These are phyloP conservation scores for Gnomoniopsis smithogilvyi DNA, from an alignment of 2,329 filamentous ascomycete genomes.

Conservation along the genomic window DNA sequence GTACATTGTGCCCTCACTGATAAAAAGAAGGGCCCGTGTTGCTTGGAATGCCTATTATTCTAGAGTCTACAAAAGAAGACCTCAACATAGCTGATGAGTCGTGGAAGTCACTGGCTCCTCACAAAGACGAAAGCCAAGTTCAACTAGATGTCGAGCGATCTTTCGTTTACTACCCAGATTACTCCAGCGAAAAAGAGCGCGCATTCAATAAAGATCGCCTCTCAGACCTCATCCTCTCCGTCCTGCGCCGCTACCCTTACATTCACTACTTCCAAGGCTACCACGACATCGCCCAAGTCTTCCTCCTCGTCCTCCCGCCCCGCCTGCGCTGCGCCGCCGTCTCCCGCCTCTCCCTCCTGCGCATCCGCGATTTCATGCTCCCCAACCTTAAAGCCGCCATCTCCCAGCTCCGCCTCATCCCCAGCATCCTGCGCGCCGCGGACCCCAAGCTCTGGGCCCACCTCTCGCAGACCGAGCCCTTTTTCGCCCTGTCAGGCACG, in stretches of 20 bases:
- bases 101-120: slow-evolving; percentile 67
- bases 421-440: slow-evolving; percentile 70
- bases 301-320: slow-evolving; percentile 78
- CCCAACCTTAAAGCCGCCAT: slow-evolving; percentile 79
- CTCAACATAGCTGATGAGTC: slow-evolving; percentile 23
- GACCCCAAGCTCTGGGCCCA: slow-evolving; percentile 72
- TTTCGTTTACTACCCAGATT: slow-evolving; percentile 93
- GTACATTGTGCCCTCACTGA: not conserved
- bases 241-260: slow-evolving; percentile 76
- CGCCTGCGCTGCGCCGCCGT: slow-evolving; percentile 60
- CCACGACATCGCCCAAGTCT: slow-evolving; percentile 96
- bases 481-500: slow-evolving; percentile 89
- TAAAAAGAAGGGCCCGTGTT: slow-evolving; percentile 56
- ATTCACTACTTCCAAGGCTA: slow-evolving; percentile 98
- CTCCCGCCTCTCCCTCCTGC: slow-evolving; percentile 73
- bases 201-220: slow-evolving; percentile 71
- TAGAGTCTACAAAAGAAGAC: slow-evolving; percentile 16
- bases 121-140: slow-evolving; percentile 88
- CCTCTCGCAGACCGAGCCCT: slow-evolving; percentile 76
- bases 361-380: slow-evolving; percentile 97
- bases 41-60: slow-evolving; percentile 39
- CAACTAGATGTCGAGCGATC: slow-evolving; percentile 88
- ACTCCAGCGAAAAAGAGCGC: slow-evolving; percentile 67
- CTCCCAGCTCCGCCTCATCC: slow-evolving; percentile 82
- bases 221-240: slow-evolving; percentile 73